Base-by-base conservation (phyloP, 139 green algal genomes). In the Tetratostichococcus sp. region DNA sequence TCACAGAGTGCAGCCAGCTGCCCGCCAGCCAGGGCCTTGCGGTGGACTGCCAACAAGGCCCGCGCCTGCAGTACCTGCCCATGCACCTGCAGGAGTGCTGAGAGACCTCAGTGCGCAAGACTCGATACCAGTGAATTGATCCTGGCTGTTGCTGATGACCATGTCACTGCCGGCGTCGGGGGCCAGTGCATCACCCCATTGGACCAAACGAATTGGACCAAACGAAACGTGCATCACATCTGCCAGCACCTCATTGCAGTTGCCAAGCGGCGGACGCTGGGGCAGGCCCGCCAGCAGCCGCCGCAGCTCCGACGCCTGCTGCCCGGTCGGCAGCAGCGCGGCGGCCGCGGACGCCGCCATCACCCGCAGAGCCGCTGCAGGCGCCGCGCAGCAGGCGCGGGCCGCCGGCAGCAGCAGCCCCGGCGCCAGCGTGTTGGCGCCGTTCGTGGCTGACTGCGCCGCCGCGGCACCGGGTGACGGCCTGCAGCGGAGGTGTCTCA, bases 341-440 rank as follows among this genome's bases (percentile, higher is more conserved):
- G 75, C 71, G 43, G 97, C 82, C 31, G 90, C 85, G 1, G 57
- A 34, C 2, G 90, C 86, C 2, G 92, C 92, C 57, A 97, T 62
- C 11, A 62, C 50, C 50, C 50, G 50, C 50, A 97, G 83, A 21
- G 86, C 89, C 32, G 86, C 43, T 3, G 76, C 77, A 35, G 78
- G 70, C 4, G 87, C 87, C 1, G 70, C 70, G 0, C 83, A 73
- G 76, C 83, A 93, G 26, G 76, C 78, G 59, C 62, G 74, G 1
- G 97, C 86, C 21, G 88, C 67, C 4, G 85, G 82, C 6, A 84
- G 75, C 66, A 97, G 92, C 0, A 79, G 82, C 1, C 85, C 75
- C 6, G 88, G 91, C 14, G 81, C 50, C 11, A 26, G 50, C 14
- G 11, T 17, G 50, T 26, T 17, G 50, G 11, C 50, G 50, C 50